Evolutionary conservation across 495 filamentous ascomycete genomes (phyloP), one percentile per base, ranked within the genome.

Genomic region (Elaphomyces granulatus): DNA sequence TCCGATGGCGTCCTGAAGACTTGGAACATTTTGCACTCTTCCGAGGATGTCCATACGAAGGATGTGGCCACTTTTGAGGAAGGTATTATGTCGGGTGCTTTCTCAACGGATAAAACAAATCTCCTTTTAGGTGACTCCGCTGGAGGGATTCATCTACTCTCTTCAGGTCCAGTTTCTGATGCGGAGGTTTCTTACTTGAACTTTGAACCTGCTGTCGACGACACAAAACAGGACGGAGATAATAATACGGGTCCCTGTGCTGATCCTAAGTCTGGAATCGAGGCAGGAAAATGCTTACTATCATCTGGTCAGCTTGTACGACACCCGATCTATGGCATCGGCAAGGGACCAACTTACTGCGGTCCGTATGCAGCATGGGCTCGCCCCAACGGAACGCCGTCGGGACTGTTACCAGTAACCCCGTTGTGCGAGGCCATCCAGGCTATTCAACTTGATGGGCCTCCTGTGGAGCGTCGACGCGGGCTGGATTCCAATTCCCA

Each of bases 1-100:
- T 90, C 86, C 0, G 90, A 98, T 51, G 88, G 90, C 1, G 64
- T 80, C 0, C 66, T 98, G 4, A 94, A 86, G 40, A 70, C 76
- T 15, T 98, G 90, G 90, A 76, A 95, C 51, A 66, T 92, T 15
- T 66, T 66, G 33, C 69, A 70, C 15, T 67, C 78, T 2, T 49
- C 64, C 0, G 67, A 73, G 26, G 64, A 78, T 51, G 72, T 65
- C 1, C 67, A 81, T 20, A 66, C 94, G n/a, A 57, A 70, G 17
- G 70, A 87, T 45, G 49, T 70, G 1, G 65, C 65, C 3, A 55
- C 46, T 2, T 55, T 79, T 1, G 40, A 63, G 3, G 64, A 70
- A 7, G 70, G 62, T 2, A 63, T 77, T 9, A 67, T 67, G 51
- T 60, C 62, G 12, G 86, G 82, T 8, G 69, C 77, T 2, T 87